Conservation (phyloP, 768 basidiomycete genomes). For the Termitomyces sp. region DNA sequence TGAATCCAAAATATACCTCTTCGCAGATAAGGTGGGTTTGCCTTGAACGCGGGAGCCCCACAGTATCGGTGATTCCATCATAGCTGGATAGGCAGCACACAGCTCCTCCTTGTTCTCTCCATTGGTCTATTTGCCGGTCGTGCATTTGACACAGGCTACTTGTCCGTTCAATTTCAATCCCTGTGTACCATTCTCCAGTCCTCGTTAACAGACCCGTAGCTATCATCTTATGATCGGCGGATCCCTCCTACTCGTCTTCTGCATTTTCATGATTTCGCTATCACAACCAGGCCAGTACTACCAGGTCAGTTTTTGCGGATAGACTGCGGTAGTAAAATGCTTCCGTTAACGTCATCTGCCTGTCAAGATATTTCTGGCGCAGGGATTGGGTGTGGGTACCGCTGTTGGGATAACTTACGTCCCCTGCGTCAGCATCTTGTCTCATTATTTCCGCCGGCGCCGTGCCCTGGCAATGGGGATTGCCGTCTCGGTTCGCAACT, state of each 20-base stretch:
- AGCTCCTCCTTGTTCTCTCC: slow-evolving; percentile 18
- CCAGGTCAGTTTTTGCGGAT: slow-evolving; percentile 16
- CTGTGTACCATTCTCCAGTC: too few relatives aligned
- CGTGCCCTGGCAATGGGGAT: slow-evolving; percentile 47
- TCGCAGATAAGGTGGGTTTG: slow-evolving; percentile 19
- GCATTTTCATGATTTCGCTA: slow-evolving; percentile 27
- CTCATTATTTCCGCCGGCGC: slow-evolving; percentile 42
- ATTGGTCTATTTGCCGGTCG: slow-evolving; percentile 19
- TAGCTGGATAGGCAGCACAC: slow-evolving; percentile 25
- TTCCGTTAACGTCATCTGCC: neutral
- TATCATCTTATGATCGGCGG: slow-evolving; percentile 24
- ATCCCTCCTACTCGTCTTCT: slow-evolving; percentile 21
- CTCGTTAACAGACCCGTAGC: slow-evolving; percentile 8
- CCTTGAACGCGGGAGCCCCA: neutral
- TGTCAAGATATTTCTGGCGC: slow-evolving; percentile 39
- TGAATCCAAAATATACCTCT: slow-evolving; percentile 15
- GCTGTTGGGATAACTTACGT: slow-evolving; percentile 41
- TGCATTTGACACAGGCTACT: slow-evolving; percentile 22
- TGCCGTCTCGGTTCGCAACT: slow-evolving; percentile 31
- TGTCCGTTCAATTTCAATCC: slow-evolving; percentile 10
- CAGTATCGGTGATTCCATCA: neutral
- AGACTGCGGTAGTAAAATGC: neutral
- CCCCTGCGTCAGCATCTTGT: slow-evolving; percentile 38
- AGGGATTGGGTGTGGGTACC: slow-evolving; percentile 43
- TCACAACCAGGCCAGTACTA: slow-evolving; percentile 22